Evolutionary conservation across 2,329 filamentous ascomycete species (phyloP).

Genomic region (Cyclaneusma minus): DNA sequence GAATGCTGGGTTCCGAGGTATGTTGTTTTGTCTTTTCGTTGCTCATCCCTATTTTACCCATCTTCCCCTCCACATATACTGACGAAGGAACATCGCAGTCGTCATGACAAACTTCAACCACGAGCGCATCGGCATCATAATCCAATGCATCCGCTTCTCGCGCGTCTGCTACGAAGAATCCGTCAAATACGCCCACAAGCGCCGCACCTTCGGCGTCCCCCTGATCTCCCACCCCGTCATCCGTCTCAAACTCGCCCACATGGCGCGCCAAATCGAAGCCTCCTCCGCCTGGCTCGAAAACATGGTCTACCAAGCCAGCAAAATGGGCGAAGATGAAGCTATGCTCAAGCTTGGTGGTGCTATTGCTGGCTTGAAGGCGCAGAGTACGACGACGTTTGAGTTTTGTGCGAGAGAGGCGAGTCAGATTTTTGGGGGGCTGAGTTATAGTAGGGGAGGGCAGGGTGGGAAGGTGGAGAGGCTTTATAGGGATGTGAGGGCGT

Average conservation of each 20-base stretch:
- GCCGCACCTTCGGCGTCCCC: constrained; percentile 88
- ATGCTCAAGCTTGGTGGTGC: constrained; percentile 92
- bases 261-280: constrained; percentile 95
- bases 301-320: constrained; percentile 80
- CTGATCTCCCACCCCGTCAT: constrained; percentile 96
- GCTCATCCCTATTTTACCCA: not conserved
- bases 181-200: constrained; percentile 94
- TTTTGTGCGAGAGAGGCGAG: constrained; percentile 93
- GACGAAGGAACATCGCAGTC: constrained; percentile 29
- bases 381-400: constrained; percentile 87
- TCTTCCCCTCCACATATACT: constrained; percentile 1
- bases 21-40: constrained; percentile 7
- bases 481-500: constrained; percentile 89
- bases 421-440: constrained; percentile 93
- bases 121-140: constrained; percentile 96
- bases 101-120: constrained; percentile 99
- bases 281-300: constrained; percentile 96
- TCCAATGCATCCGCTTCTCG: constrained; percentile 88
- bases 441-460: constrained; percentile 85
- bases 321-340: constrained; percentile 87
- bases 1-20: constrained; percentile 88
- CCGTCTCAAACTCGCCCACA: constrained; percentile 92
- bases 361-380: constrained; percentile 87
- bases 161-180: constrained; percentile 96
- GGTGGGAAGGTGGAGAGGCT: constrained; percentile 89